Evolutionary conservation across 2,329 filamentous ascomycete genomes (phyloP).

Genomic region (Geosmithia flava): DNA sequence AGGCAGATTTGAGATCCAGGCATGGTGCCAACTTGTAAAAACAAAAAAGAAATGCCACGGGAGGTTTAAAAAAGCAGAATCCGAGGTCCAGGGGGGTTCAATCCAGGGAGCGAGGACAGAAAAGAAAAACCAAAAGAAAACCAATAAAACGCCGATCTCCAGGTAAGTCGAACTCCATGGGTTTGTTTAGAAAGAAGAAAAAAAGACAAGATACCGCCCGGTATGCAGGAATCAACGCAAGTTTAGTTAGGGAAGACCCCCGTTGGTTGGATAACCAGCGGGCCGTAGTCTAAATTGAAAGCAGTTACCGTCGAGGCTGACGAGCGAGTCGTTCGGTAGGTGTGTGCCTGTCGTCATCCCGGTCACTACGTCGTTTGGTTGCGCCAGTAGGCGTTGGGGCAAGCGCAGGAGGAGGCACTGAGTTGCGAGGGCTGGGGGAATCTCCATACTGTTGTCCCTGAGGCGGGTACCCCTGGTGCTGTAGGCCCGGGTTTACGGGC

Average conservation of each 20-base stretch:
- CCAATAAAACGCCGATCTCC: constrained; percentile 2
- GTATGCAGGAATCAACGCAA: constrained; percentile 13
- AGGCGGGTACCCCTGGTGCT: constrained; percentile 10
- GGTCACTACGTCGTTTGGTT: constrained; percentile 26
- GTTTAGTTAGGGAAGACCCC: constrained; percentile 11
- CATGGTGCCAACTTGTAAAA: neutral
- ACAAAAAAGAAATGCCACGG: neutral
- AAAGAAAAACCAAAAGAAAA: neutral
- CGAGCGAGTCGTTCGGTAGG: constrained; percentile 24
- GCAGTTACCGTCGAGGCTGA: constrained; percentile 20
- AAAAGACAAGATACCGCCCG: neutral
- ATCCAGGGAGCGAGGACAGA: neutral
- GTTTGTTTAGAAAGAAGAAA: neutral
- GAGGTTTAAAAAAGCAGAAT: neutral
- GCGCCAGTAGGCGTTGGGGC: constrained; percentile 11
- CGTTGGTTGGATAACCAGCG: neutral
- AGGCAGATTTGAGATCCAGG: neutral
- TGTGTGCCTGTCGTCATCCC: constrained; percentile 25
- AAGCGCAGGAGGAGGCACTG: constrained; percentile 24
- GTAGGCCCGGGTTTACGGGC: constrained; percentile 17
- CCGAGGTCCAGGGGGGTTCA: neutral
- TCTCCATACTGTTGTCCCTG: constrained; percentile 41
- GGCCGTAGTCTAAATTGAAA: neutral
- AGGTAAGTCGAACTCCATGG: constrained; percentile 1
- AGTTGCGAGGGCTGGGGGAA: constrained; percentile 24